Evolutionary conservation across 768 basidiomycete species (phyloP).

Genomic region (Tricholoma sp.): DNA sequence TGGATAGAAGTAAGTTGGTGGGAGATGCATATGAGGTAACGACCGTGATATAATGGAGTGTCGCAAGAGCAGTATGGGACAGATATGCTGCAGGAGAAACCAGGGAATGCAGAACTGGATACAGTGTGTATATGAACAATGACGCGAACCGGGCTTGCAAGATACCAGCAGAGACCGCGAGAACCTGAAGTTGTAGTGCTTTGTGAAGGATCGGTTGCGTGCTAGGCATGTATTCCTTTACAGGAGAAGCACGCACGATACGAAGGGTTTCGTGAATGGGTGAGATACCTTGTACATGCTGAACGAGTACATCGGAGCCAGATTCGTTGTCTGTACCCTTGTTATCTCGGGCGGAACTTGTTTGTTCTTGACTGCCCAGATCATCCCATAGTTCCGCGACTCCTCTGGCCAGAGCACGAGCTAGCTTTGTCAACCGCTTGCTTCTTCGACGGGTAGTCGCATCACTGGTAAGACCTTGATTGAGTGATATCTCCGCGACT

Average conservation of each 20-base stretch:
- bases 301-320: constrained; percentile 33
- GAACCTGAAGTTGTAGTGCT: constrained; percentile 64
- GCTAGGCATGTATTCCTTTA: constrained; percentile 18
- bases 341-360: constrained; percentile 9
- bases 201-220: constrained; percentile 66
- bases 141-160: constrained; percentile 68
- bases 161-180: constrained; percentile 68
- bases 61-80: constrained; percentile 68
- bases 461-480: constrained; percentile 20
- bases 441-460: constrained; percentile 27
- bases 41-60: constrained; percentile 67
- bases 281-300: constrained; percentile 63
- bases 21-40: constrained; percentile 85
- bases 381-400: constrained; percentile 73
- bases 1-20: constrained; percentile 83
- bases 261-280: constrained; percentile 55
- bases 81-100: constrained; percentile 68
- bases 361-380: constrained; percentile 12
- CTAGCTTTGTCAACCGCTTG: constrained; percentile 58
- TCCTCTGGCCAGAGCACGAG: constrained; percentile 54
- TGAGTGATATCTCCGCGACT: constrained; percentile 43
- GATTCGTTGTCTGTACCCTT: constrained; percentile 27
- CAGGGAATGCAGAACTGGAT: constrained; percentile 82
- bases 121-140: constrained; percentile 73
- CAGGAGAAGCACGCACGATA: constrained; percentile 33